Percentiles rank a stretch among this genome's conserved stretches.
phyloP scores from a whole-genome alignment of 2,329 filamentous ascomycete species.

The Fusarium sarcochroum region DNA sequence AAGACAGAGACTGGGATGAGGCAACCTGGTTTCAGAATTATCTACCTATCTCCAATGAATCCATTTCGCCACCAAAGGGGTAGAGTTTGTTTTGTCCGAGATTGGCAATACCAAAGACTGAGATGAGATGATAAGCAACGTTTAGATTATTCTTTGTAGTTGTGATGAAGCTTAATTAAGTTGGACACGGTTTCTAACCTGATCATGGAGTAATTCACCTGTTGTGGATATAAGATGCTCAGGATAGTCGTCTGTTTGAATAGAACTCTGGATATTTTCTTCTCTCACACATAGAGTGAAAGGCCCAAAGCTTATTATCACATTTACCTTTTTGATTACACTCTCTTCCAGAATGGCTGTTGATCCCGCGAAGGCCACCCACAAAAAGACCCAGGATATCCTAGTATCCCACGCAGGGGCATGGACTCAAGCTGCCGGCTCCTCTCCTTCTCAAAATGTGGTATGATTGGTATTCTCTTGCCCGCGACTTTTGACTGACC shows the following conservation, averaged over 20 bases:
- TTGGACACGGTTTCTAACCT: neutral
- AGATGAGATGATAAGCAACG: neutral
- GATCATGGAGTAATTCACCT: rapidly evolving
- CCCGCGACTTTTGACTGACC: neutral
- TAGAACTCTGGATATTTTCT: neutral
- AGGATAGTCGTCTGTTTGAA: rapidly evolving
- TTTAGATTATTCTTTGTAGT: neutral
- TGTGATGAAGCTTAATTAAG: neutral
- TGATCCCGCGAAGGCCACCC: conserved; percentile 1
- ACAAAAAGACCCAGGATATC: conserved; percentile 1
- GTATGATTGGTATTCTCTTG: neutral
- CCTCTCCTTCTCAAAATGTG: neutral
- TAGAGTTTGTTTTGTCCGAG: conserved; percentile 3
- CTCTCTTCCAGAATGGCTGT: neutral
- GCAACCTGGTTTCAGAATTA: neutral
- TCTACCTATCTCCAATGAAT: neutral
- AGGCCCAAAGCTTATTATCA: neutral
- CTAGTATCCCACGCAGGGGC: neutral
- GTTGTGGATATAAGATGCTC: neutral
- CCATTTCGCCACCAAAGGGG: neutral
- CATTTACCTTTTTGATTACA: neutral
- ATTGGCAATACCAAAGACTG: conserved; percentile 2
- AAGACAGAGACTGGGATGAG: neutral
- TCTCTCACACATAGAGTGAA: neutral
- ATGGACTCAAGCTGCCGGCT: neutral